phyloP scores from a whole-genome alignment of 2,329 filamentous ascomycete species.

The Cadophora sp. region DNA sequence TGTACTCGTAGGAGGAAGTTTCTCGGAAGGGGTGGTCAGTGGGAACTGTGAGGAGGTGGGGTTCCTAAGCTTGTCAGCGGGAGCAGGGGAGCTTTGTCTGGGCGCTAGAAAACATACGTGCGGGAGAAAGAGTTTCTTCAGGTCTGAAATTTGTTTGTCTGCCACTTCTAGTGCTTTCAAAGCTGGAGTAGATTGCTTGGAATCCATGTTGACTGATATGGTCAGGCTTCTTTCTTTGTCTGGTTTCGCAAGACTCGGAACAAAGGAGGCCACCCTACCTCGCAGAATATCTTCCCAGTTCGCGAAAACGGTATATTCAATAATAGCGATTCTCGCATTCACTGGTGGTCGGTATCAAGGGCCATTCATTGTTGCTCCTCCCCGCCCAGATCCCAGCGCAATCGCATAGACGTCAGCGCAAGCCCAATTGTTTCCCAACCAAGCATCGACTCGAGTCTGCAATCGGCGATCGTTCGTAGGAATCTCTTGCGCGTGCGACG shows the following conservation, averaged over 20 bases:
- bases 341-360: constrained; percentile 18
- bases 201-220: constrained; percentile 17
- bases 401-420: constrained; percentile 18
- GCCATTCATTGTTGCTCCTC: constrained; percentile 23
- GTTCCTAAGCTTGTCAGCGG: constrained; percentile 36
- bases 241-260: background rate
- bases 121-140: constrained; percentile 37
- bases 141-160: constrained; percentile 36
- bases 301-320: background rate
- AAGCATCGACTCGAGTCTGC: constrained; percentile 13
- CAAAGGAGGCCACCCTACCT: background rate
- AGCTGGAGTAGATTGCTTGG: constrained; percentile 21
- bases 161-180: constrained; percentile 27
- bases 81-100: constrained; percentile 21
- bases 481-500: background rate
- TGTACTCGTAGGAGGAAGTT: constrained; percentile 39
- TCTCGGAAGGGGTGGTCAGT: constrained; percentile 34
- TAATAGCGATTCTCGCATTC: constrained; percentile 2
- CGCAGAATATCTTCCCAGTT: background rate
- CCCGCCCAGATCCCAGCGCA: constrained; percentile 21
- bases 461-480: constrained; percentile 1
- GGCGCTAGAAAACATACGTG: constrained; percentile 33
- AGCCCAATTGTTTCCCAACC: constrained; percentile 6
- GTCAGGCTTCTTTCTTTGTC: constrained; percentile 11
- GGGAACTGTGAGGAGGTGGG: constrained; percentile 40